Evolutionary conservation across 1,284 basidiomycete species (phyloP), one percentile per base, ranked within the genome.

Genomic region (Tylopilus sp.): DNA sequence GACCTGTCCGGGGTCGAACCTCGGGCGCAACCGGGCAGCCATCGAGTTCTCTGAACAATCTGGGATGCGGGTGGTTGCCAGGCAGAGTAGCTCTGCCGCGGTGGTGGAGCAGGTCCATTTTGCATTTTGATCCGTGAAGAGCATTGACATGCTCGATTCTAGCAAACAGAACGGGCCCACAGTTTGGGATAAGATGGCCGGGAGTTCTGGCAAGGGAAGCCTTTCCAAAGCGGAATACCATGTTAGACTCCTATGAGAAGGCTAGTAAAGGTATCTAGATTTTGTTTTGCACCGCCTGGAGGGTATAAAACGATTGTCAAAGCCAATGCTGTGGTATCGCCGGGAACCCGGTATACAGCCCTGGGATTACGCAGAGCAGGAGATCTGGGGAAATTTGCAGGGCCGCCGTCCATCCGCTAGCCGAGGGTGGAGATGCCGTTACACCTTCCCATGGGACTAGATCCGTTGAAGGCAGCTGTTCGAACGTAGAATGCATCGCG

Each of bases 171-270:
- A 16, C 10, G 34, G 12, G 34, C 11, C 10, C 7, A 11, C 10
- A 18, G 10, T 19, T 34, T 34, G 6, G 31, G 31, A 34, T 8
- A 15, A 16, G 31, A 4, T 1, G 11, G 18, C 5, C 58, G n/a
- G 55, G 51, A 28, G 23, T 21, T n/a, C 40, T 57, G 16, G 55
- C 43, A 5, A 55, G 44, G 16, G 55, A 58, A 33, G 9, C 58
- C n/a, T 46, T 56, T 21, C 52, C 46, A 12, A 11, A 44, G 9
- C 59, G 56, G 58, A 58, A 58, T 19, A 58, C 49, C 37, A 58
- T 34, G 33, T 34, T 31, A 5, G 33, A 18, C 33, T 11, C 9
- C 11, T 8, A 5, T 13, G 12, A 30, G 12, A 30, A 30, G 13
- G 6, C 33, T n/a, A 16, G 13, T 1, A 15, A 12, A 40, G 23